Conservation (phyloP, 2,329 filamentous ascomycete genomes). For the Scleromitrula shiraiana region DNA sequence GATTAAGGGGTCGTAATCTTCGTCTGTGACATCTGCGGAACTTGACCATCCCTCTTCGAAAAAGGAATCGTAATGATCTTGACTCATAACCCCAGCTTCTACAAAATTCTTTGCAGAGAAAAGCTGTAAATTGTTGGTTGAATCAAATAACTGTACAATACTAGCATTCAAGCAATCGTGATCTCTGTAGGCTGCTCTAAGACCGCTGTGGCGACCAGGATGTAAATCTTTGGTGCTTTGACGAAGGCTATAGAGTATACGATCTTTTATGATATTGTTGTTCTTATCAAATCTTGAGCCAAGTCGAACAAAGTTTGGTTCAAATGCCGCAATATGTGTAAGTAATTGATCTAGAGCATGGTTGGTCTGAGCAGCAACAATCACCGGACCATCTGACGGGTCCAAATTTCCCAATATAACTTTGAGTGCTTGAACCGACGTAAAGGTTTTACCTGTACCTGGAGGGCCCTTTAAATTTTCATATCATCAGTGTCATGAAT, state of each 20-base stretch:
- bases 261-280: slow-evolving; percentile 54
- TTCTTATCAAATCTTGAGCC: slow-evolving; percentile 28
- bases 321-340: slow-evolving; percentile 37
- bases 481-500: slow-evolving; percentile 43
- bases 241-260: slow-evolving; percentile 58
- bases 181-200: not conserved
- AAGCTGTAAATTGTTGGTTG: slow-evolving; percentile 30
- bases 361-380: slow-evolving; percentile 82
- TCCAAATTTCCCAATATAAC: slow-evolving; percentile 53
- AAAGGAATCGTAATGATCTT: slow-evolving; percentile 56
- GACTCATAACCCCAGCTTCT: slow-evolving; percentile 48
- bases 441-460: slow-evolving; percentile 72
- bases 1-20: slow-evolving; percentile 7
- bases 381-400: slow-evolving; percentile 54
- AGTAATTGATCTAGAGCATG: slow-evolving; percentile 83
- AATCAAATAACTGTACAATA: not conserved
- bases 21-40: slow-evolving; percentile 6
- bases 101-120: slow-evolving; percentile 48
- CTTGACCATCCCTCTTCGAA: slow-evolving; percentile 35
- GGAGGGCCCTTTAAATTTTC: slow-evolving; percentile 50
- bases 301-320: slow-evolving; percentile 54
- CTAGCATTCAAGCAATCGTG: not conserved
- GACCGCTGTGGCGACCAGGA: not conserved
- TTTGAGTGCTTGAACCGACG: slow-evolving; percentile 64
- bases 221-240: slow-evolving; percentile 25